Evolutionary conservation across 2,329 filamentous ascomycete genomes (phyloP).

Genomic region (Aspergillus fumigatiaffinis): DNA sequence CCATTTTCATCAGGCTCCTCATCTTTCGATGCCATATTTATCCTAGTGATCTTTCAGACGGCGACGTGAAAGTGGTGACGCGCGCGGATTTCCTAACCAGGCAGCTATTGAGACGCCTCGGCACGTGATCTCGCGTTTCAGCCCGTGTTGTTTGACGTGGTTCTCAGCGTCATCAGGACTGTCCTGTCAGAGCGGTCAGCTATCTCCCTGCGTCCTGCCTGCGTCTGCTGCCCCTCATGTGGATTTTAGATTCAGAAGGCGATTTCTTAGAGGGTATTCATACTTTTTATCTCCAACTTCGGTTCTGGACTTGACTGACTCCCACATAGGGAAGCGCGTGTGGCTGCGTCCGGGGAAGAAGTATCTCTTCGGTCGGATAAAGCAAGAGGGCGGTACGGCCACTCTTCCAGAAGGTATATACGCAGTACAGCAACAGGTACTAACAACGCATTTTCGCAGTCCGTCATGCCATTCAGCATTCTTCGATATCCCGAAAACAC

Average conservation of each 20-base stretch:
- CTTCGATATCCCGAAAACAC: slow-evolving; percentile 85
- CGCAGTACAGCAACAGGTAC: not conserved
- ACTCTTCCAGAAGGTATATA: not conserved
- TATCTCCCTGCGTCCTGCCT: not conserved
- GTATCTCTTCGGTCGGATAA: slow-evolving; percentile 80
- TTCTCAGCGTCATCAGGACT: not conserved
- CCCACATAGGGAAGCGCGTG: slow-evolving; percentile 59
- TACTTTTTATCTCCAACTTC: slow-evolving; percentile 44
- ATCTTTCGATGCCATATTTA: slow-evolving; percentile 20
- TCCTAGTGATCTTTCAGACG: slow-evolving; percentile 3
- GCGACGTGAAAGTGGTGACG: not conserved
- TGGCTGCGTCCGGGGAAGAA: slow-evolving; percentile 84
- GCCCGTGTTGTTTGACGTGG: slow-evolving; percentile 18
- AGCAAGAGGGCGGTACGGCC: slow-evolving; percentile 54
- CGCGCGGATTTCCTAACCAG: slow-evolving; percentile 17
- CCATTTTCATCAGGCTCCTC: slow-evolving; percentile 11
- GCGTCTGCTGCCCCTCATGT: slow-evolving; percentile 47
- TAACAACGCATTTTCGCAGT: slow-evolving; percentile 40
- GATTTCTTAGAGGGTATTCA: slow-evolving; percentile 44
- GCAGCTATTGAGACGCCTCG: slow-evolving; percentile 24
- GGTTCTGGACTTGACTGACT: slow-evolving; percentile 6
- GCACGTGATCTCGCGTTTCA: slow-evolving; percentile 37
- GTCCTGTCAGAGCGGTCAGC: not conserved
- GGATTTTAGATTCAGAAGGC: slow-evolving; percentile 56
- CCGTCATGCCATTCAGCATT: slow-evolving; percentile 69